Base-by-base conservation (phyloP, 2,329 filamentous ascomycete genomes). In the Lecanicillium sp. region DNA sequence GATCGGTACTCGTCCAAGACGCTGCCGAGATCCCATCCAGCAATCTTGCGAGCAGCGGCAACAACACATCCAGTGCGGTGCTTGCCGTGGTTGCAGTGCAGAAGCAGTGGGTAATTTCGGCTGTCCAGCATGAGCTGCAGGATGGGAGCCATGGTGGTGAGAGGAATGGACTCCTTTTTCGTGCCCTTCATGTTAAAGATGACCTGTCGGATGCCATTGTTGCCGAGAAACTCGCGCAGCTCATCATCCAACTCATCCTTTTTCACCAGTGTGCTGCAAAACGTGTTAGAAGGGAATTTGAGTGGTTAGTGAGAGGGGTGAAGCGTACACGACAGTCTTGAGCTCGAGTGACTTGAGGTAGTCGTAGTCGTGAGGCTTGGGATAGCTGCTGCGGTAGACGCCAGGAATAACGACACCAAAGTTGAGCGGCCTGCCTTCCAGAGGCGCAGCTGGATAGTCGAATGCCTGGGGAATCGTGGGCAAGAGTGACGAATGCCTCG, bases 81-180 rank as follows among this genome's bases (percentile, higher is more conserved):
- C 73, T 85, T 92, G 55, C 89, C 89, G 50, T 94, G 89, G 56
- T 95, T 95, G 71, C 89, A 95, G 59, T 95, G 89, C 33, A 95
- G 74, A 29, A 95, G 70, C 9, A 95, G 61, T 0, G 89, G 89
- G 48, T 92, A 80, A 45, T 94, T 87, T 25, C 69, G 62, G 35
- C 72, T 72, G 52, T 94, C 75, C 38, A 90, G 68, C 29, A 90
- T 73, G 30, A 90, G 64, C 11, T 74, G 67, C 17, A 94, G 69
- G 33, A 90, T 86, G 7, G 75, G 65, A 45, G 73, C 71, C 71
- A 95, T 86, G 18, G 79, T 77, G 32, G 68, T 59, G 7, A 76
- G 55, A 1, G 83, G 75, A 27, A 86, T 86, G 8, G 71, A 71
- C 39, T 81, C 70, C 50, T 89, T 88, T 60, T 95, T 95, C 48